Evolutionary conservation across 129 eudicot genomes (phyloP).

Genomic region (Deinandra increscens): DNA sequence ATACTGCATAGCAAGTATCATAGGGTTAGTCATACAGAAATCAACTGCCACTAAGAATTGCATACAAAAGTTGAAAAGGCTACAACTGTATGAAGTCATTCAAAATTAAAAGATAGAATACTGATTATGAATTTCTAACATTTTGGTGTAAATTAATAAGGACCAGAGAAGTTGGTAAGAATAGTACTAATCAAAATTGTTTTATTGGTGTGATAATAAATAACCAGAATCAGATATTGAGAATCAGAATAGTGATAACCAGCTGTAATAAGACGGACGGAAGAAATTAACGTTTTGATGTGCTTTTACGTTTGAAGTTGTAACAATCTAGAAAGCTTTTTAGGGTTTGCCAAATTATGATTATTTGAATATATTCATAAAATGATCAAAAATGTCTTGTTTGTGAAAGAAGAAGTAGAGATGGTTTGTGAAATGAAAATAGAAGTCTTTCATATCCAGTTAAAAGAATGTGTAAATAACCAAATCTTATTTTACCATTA

Average conservation of each 20-base stretch:
- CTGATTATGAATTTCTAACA: background rate
- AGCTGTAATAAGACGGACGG: background rate
- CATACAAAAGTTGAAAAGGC: background rate
- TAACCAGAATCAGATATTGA: background rate
- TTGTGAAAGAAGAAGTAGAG: background rate
- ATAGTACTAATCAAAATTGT: background rate
- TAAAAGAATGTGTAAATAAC: background rate
- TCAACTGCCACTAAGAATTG: background rate
- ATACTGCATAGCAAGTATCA: conserved; percentile 16
- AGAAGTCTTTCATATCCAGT: background rate
- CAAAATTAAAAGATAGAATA: background rate
- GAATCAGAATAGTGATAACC: too few relatives aligned
- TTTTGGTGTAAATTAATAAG: too few relatives aligned
- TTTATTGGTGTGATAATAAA: background rate
- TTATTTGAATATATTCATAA: too few relatives aligned
- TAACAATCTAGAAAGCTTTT: background rate
- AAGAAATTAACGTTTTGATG: background rate
- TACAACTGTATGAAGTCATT: background rate
- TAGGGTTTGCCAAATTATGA: too few relatives aligned
- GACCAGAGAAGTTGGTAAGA: background rate
- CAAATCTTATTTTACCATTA: background rate
- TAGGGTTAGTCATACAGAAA: background rate
- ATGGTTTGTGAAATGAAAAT: background rate
- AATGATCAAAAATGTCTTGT: too few relatives aligned
- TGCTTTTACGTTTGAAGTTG: background rate